Conservation (phyloP, 2,329 filamentous ascomycete species). For the Alternaria brassicicola region DNA sequence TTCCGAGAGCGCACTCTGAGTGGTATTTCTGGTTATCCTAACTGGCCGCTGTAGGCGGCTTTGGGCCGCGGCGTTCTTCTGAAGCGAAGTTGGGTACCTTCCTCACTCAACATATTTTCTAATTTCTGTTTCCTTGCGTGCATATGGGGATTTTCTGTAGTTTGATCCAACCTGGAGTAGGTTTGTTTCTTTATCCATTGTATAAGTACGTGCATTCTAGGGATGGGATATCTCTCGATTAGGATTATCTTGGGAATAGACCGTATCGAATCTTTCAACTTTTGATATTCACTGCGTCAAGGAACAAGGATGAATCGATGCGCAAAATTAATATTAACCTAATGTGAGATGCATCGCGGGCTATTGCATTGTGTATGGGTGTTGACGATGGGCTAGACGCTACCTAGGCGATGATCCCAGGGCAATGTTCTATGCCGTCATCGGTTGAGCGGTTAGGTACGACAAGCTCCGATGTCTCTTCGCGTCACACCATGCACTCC, state of each 20-base stretch:
- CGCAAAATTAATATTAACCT: not conserved
- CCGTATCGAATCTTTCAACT: conserved; percentile 1
- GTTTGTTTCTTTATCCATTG: conserved; percentile 13
- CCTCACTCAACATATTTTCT: conserved; percentile 8
- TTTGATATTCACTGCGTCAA: not conserved
- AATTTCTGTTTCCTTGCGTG: conserved; percentile 14
- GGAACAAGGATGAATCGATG: not conserved
- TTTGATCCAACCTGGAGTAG: conserved; percentile 3
- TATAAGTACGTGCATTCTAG: conserved; percentile 21
- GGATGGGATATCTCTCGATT: conserved; percentile 6
- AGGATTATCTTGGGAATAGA: conserved; percentile 17
- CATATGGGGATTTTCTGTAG: conserved; percentile 15
- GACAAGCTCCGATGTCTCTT: conserved; percentile 15
- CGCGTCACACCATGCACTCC: conserved; percentile 4
- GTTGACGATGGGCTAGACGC: conserved; percentile 12
- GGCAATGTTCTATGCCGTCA: conserved; percentile 33
- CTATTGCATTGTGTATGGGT: conserved; percentile 8
- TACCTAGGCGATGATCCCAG: conserved; percentile 8
- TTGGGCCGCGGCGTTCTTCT: conserved; percentile 6
- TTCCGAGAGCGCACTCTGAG: not conserved
- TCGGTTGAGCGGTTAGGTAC: conserved; percentile 29
- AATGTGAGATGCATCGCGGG: not conserved
- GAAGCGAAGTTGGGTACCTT: conserved; percentile 5
- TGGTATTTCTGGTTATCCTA: conserved; percentile 4
- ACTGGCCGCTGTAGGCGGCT: conserved; percentile 6